Conservation (phyloP, 805 yeast species). For the Candida ascalaphidarum region DNA sequence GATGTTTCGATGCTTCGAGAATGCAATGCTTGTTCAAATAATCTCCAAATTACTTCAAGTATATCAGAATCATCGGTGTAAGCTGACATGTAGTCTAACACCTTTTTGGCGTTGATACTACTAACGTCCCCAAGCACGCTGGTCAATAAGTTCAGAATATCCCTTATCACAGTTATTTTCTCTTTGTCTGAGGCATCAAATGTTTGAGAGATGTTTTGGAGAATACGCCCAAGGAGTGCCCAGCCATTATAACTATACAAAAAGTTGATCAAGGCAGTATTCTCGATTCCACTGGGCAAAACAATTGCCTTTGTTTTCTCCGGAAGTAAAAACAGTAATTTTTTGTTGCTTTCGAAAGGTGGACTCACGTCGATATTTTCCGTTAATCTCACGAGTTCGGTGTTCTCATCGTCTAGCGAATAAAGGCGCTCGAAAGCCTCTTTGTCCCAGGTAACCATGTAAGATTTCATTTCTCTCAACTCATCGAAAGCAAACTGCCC, state of each 20-base stretch:
- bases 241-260: slow-evolving; percentile 75
- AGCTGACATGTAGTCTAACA: slow-evolving; percentile 33
- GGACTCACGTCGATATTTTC: slow-evolving; percentile 44
- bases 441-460: slow-evolving; percentile 40
- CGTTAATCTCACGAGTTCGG: slow-evolving; percentile 45
- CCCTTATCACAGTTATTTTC: slow-evolving; percentile 31
- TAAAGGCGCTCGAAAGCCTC: slow-evolving; percentile 31
- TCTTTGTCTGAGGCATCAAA: slow-evolving; percentile 30
- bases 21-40: slow-evolving; percentile 63
- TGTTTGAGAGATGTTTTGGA: slow-evolving; percentile 51
- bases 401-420: slow-evolving; percentile 41
- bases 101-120: slow-evolving; percentile 12
- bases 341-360: slow-evolving; percentile 44
- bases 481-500: slow-evolving; percentile 61
- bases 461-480: slow-evolving; percentile 50
- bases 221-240: slow-evolving; percentile 71
- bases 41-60: slow-evolving; percentile 49
- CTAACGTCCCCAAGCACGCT: no score
- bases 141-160: slow-evolving; percentile 44
- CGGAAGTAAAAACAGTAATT: slow-evolving; percentile 34
- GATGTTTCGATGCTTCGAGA: slow-evolving; percentile 41
- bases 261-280: slow-evolving; percentile 50
- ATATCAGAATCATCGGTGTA: slow-evolving; percentile 52
- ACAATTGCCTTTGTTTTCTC: slow-evolving; percentile 63
- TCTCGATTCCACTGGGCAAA: slow-evolving; percentile 37